These are phyloP conservation scores for Sugiyamaella lignohabitans DNA, from an alignment of 805 yeast genomes.

Conservation along the genomic window DNA sequence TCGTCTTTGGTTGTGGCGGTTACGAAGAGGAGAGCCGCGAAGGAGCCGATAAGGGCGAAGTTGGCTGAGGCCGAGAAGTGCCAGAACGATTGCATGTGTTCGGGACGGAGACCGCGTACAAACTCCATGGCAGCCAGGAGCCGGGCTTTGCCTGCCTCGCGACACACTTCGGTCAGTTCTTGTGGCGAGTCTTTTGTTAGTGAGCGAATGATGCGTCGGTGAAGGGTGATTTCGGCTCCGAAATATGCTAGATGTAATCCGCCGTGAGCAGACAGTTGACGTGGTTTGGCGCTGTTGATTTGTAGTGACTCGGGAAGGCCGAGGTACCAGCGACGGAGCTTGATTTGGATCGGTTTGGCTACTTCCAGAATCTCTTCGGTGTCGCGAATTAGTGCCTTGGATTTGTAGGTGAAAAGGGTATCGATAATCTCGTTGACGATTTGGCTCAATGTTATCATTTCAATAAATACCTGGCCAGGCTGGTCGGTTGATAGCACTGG, in stretches of 20 bases:
- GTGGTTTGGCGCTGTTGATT: conserved; percentile 21
- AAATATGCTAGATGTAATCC: conserved; percentile 78
- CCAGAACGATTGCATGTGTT: conserved; percentile 87
- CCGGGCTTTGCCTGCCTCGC: conserved; percentile 80
- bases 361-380: conserved; percentile 62
- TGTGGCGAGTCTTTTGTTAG: conserved; percentile 40
- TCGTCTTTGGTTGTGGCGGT: conserved; percentile 56
- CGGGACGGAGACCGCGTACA: conserved; percentile 66
- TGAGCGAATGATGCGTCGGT: conserved; percentile 42
- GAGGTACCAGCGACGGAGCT: conserved; percentile 33
- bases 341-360: conserved; percentile 52
- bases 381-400: conserved; percentile 48
- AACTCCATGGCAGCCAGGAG: conserved; percentile 76
- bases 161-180: conserved; percentile 59
- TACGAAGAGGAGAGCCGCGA: conserved; percentile 73
- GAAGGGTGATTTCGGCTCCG: conserved; percentile 83
- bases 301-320: conserved; percentile 26
- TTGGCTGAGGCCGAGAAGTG: conserved; percentile 74
- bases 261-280: conserved; percentile 47
- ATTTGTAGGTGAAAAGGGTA: conserved; percentile 63
- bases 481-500: conserved; percentile 16
- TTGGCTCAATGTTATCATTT: conserved; percentile 29
- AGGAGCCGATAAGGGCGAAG: conserved; percentile 76
- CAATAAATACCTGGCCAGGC: conserved; percentile 26
- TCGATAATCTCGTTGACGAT: conserved; percentile 42